Conservation (phyloP, 2,329 filamentous ascomycete genomes). For the Monosporascus sp. region DNA sequence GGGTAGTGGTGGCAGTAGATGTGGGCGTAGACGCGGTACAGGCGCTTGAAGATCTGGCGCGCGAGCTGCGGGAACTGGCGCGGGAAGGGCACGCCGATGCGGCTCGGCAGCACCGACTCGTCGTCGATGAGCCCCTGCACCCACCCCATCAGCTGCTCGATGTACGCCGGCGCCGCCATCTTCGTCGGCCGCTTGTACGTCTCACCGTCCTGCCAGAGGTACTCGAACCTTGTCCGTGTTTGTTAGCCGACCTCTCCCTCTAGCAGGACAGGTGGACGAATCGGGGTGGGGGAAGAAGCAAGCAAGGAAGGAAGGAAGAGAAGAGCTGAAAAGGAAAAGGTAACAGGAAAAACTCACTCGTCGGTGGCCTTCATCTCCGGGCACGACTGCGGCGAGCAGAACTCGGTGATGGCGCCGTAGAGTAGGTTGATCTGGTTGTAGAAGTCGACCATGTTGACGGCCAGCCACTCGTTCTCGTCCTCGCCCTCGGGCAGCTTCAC, state of each 20-base stretch:
- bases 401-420: constrained; percentile 97
- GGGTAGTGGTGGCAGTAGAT: constrained; percentile 99
- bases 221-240: constrained; percentile 68
- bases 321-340: neutral
- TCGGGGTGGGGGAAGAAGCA: neutral
- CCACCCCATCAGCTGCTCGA: constrained; percentile 97
- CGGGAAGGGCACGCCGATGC: constrained; percentile 91
- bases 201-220: constrained; percentile 96
- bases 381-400: constrained; percentile 94
- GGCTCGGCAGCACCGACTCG: constrained; percentile 88
- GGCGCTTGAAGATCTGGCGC: constrained; percentile 95
- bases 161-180: constrained; percentile 95
- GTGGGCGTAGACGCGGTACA: constrained; percentile 97
- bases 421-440: constrained; percentile 99
- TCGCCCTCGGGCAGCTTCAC: constrained; percentile 96
- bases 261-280: too few relatives aligned
- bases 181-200: constrained; percentile 95
- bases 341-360: constrained; percentile 54
- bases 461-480: constrained; percentile 96
- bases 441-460: constrained; percentile 98
- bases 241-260: too few relatives aligned
- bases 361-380: constrained; percentile 99
- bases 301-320: neutral
- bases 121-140: constrained; percentile 95
- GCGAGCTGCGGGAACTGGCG: constrained; percentile 85